phyloP scores from a whole-genome alignment of 1,284 basidiomycete genomes.

The Meira miltonrushii region DNA sequence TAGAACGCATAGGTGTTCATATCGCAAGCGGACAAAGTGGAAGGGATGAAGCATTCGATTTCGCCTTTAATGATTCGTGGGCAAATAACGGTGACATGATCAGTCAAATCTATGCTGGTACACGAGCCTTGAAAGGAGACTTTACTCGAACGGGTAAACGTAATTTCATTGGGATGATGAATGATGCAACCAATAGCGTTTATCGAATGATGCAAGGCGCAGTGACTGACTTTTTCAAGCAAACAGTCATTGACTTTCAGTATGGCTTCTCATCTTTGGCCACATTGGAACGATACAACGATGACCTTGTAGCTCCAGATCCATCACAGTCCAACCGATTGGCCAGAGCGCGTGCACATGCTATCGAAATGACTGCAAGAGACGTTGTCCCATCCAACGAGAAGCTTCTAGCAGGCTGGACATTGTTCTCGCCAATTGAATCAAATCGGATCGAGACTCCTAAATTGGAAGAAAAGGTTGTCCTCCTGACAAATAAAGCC shows the following conservation, averaged over 20 bases:
- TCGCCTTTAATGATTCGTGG: constrained; percentile 72
- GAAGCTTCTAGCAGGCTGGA: constrained; percentile 78
- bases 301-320: constrained; percentile 72
- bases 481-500: constrained; percentile 67
- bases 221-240: constrained; percentile 88
- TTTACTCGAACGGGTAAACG: constrained; percentile 86
- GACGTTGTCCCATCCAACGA: constrained; percentile 64
- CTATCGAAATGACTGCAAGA: constrained; percentile 63
- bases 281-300: constrained; percentile 33
- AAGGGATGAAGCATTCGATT: constrained; percentile 26
- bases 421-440: constrained; percentile 75
- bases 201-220: constrained; percentile 54
- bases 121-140: constrained; percentile 91
- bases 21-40: background rate
- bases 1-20: constrained; percentile 24
- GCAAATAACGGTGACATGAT: constrained; percentile 69
- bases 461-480: constrained; percentile 74
- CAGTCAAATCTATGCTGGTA: constrained; percentile 44
- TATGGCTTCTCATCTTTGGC: constrained; percentile 25
- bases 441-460: constrained; percentile 63
- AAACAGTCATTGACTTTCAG: constrained; percentile 56
- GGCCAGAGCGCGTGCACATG: constrained; percentile 65
- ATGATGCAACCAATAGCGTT: constrained; percentile 40
- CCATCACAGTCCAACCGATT: constrained; percentile 79
- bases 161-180: constrained; percentile 72